Evolutionary conservation across 2,329 filamentous ascomycete species (phyloP).

Genomic region (Colletotrichum plurivorum): DNA sequence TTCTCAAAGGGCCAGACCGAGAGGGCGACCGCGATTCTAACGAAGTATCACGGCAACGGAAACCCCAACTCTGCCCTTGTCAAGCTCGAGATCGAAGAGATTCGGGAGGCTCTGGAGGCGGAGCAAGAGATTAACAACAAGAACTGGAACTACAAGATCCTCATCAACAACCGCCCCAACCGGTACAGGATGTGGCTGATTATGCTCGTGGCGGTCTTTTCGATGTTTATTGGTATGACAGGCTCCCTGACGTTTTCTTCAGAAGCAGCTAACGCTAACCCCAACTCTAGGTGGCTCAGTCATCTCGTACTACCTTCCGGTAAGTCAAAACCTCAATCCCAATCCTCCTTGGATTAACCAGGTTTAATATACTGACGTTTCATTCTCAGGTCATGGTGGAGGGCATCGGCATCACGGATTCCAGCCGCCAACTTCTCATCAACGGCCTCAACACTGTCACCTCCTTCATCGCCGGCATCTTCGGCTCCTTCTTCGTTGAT

Average conservation of each 20-base stretch:
- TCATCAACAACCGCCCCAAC: slow-evolving; percentile 55
- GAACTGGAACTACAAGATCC: slow-evolving; percentile 62
- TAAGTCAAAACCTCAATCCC: slow-evolving; percentile 34
- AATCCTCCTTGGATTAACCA: no score
- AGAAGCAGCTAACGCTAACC: no score
- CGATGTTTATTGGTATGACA: slow-evolving; percentile 56
- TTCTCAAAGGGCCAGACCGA: slow-evolving; percentile 52
- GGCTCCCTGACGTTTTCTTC: no score
- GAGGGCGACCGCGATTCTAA: slow-evolving; percentile 50
- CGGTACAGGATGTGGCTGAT: slow-evolving; percentile 47
- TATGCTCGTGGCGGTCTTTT: slow-evolving; percentile 55
- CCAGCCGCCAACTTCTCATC: slow-evolving; percentile 49
- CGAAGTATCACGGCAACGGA: slow-evolving; percentile 49
- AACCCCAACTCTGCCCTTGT: slow-evolving; percentile 56
- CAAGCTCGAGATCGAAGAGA: slow-evolving; percentile 64
- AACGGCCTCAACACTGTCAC: slow-evolving; percentile 60
- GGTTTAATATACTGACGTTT: no score
- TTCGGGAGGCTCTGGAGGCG: slow-evolving; percentile 43
- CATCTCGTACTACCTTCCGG: slow-evolving; percentile 63
- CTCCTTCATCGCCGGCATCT: slow-evolving; percentile 57
- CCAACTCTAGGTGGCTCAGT: slow-evolving; percentile 48
- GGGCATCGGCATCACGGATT: slow-evolving; percentile 56
- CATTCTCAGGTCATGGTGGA: slow-evolving; percentile 40
- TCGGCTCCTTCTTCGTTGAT: slow-evolving; percentile 58
- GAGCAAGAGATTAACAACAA: slow-evolving; percentile 8